Percentiles rank a stretch among this genome's conserved stretches.
phyloP scores from a whole-genome alignment of 2,329 filamentous ascomycete genomes.

The Penicillium sp. region DNA sequence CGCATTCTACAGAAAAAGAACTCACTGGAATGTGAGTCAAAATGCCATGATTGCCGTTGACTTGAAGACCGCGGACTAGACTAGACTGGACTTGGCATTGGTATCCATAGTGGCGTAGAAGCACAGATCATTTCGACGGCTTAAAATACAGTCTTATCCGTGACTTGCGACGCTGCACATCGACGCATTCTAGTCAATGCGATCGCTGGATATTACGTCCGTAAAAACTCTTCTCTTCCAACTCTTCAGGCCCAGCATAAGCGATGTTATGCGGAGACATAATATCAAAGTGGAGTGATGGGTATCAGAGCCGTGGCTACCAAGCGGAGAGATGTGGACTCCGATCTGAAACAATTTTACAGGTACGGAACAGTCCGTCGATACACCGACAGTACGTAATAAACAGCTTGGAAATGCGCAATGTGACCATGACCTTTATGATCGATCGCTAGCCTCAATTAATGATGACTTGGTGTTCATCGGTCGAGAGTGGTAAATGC shows the following conservation, averaged over 20 bases:
- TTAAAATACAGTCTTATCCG: neutral
- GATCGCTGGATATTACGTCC: neutral
- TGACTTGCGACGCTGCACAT: neutral
- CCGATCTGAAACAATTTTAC: slow-evolving; percentile 2
- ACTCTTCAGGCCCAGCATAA: neutral
- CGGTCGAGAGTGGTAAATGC: neutral
- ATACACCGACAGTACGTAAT: neutral
- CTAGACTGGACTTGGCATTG: slow-evolving; percentile 1
- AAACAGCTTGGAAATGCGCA: slow-evolving; percentile 4
- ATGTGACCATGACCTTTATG: slow-evolving; percentile 5
- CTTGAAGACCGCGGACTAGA: neutral
- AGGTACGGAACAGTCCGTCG: neutral
- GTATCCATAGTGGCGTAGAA: slow-evolving; percentile 16
- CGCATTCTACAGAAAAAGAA: neutral
- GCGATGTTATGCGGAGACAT: neutral
- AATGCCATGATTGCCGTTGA: neutral
- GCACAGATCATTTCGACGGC: neutral
- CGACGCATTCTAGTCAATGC: neutral
- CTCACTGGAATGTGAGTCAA: neutral
- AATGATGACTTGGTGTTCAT: neutral
- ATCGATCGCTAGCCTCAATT: neutral
- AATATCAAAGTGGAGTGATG: neutral
- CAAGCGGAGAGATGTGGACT: neutral
- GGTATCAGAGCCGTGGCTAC: neutral
- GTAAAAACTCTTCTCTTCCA: neutral